These are phyloP conservation scores for Diddensiella caesifluorescens DNA, from an alignment of 805 yeast species.

Conservation along the genomic window DNA sequence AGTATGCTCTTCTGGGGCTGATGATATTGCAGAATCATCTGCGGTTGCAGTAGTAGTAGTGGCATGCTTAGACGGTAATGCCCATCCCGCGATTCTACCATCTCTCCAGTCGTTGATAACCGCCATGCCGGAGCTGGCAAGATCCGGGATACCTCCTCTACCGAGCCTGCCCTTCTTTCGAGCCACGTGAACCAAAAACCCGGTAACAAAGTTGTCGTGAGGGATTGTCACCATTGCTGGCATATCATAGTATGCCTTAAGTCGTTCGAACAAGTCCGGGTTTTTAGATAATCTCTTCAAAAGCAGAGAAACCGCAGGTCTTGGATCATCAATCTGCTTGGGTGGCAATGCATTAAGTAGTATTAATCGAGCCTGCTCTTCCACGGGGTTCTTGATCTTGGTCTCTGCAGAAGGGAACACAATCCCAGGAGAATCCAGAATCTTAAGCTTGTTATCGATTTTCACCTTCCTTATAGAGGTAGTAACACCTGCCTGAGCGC, in stretches of 20 bases:
- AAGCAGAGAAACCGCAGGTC: constrained; percentile 70
- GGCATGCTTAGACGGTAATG: constrained; percentile 45
- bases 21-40: constrained; percentile 10
- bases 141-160: constrained; percentile 87
- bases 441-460: constrained; percentile 80
- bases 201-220: constrained; percentile 74
- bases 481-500: constrained; percentile 97
- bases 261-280: constrained; percentile 57
- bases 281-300: constrained; percentile 71
- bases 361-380: constrained; percentile 84
- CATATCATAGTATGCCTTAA: constrained; percentile 65
- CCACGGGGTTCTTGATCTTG: constrained; percentile 37
- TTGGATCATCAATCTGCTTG: constrained; percentile 77
- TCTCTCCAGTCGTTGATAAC: constrained; percentile 95
- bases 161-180: constrained; percentile 89
- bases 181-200: constrained; percentile 86
- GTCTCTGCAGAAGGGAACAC: constrained; percentile 70
- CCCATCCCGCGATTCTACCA: constrained; percentile 91
- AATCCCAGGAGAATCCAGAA: constrained; percentile 95
- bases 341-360: constrained; percentile 86
- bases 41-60: constrained; percentile 16
- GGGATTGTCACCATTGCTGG: constrained; percentile 74
- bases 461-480: constrained; percentile 88
- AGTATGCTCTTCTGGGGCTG: constrained; percentile 36
- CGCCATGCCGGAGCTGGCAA: constrained; percentile 75